Conservation (phyloP, 2,329 filamentous ascomycete genomes). For the Cordyceps fumosorosea region DNA sequence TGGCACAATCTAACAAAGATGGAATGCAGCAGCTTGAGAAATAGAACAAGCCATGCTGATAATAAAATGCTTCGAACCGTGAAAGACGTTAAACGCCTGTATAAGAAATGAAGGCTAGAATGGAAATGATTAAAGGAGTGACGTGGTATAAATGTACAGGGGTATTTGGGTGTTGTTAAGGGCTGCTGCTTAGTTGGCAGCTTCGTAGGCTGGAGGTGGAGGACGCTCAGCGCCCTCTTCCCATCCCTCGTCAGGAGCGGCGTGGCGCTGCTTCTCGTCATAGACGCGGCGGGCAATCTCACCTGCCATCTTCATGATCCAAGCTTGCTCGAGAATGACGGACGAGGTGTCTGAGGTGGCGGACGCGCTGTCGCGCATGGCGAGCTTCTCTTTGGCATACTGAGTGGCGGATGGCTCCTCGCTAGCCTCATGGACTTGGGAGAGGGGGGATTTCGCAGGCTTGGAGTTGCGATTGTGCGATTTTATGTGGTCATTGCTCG, state of each 20-base stretch:
- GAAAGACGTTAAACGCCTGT: constrained; percentile 6
- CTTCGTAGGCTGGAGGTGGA: constrained; percentile 58
- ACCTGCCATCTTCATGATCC: constrained; percentile 88
- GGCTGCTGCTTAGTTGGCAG: constrained; percentile 31
- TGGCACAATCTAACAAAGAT: neutral
- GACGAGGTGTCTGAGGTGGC: constrained; percentile 43
- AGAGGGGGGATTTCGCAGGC: constrained; percentile 15
- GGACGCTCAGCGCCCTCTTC: constrained; percentile 35
- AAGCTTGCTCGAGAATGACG: constrained; percentile 69
- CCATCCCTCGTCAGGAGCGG: constrained; percentile 40
- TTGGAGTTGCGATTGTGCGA: constrained; percentile 19
- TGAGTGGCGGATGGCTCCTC: constrained; percentile 22
- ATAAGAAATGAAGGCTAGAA: constrained; percentile 8
- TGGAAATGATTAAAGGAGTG: constrained; percentile 7
- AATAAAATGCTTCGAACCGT: neutral
- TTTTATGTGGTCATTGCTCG: constrained; percentile 20
- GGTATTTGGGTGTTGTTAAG: neutral
- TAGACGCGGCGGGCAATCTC: constrained; percentile 85
- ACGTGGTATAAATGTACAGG: constrained; percentile 12
- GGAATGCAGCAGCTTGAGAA: neutral
- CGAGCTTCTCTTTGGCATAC: constrained; percentile 23
- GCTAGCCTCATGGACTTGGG: constrained; percentile 15
- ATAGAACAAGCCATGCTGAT: neutral
- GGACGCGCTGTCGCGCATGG: constrained; percentile 26
- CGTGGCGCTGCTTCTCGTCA: constrained; percentile 66